phyloP scores from a whole-genome alignment of 768 basidiomycete species.

The Naganishia kalamii region DNA sequence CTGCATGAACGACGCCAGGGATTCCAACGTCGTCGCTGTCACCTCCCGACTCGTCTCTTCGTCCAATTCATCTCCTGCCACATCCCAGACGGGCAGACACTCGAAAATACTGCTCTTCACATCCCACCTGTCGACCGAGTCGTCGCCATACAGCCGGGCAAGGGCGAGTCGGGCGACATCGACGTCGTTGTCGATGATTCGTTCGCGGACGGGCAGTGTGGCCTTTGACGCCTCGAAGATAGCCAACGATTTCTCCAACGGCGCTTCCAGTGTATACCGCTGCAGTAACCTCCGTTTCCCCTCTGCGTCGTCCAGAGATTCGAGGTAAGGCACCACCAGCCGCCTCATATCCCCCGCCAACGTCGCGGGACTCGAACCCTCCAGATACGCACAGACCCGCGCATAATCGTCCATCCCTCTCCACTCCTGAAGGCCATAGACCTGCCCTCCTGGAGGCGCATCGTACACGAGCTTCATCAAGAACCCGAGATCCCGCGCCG shows the following conservation, averaged over 20 bases:
- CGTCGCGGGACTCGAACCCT: slow-evolving; percentile 61
- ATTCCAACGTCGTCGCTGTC: slow-evolving; percentile 72
- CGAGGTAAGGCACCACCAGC: slow-evolving; percentile 86
- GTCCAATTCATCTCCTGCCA: slow-evolving; percentile 42
- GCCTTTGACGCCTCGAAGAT: slow-evolving; percentile 90
- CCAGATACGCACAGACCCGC: slow-evolving; percentile 69
- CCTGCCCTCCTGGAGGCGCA: slow-evolving; percentile 26
- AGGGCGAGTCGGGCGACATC: slow-evolving; percentile 80
- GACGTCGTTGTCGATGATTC: slow-evolving; percentile 73
- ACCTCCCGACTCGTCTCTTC: slow-evolving; percentile 61
- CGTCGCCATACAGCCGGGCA: slow-evolving; percentile 78
- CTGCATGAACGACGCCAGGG: slow-evolving; percentile 69
- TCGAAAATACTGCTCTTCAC: slow-evolving; percentile 90
- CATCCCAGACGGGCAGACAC: slow-evolving; percentile 86
- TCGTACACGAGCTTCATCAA: slow-evolving; percentile 84
- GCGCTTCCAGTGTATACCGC: slow-evolving; percentile 64
- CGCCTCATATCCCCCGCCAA: slow-evolving; percentile 63
- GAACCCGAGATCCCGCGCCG: slow-evolving; percentile 86
- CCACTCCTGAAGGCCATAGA: slow-evolving; percentile 58
- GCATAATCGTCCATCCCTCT: slow-evolving; percentile 58
- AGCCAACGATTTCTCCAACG: slow-evolving; percentile 62
- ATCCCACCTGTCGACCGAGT: slow-evolving; percentile 61
- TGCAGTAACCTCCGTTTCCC: slow-evolving; percentile 63
- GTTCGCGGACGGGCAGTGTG: slow-evolving; percentile 62
- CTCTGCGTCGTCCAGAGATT: slow-evolving; percentile 61